Conservation (phyloP, 192 early-diverging fungal species). For the Geosiphon pyriformis region DNA sequence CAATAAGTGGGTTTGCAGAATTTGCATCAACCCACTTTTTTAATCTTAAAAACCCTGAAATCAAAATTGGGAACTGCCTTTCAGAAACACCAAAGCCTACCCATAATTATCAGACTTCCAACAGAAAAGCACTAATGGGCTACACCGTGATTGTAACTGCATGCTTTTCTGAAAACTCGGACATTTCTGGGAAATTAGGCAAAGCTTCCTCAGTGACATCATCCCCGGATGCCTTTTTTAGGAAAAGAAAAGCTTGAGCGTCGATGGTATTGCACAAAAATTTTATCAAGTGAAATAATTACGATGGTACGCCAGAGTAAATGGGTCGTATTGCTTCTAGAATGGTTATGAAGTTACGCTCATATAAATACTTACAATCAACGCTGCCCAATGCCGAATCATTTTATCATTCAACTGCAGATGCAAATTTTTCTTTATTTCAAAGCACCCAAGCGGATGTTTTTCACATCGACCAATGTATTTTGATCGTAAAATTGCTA, state of each 20-base stretch:
- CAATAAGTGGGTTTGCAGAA: no score
- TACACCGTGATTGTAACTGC: no score
- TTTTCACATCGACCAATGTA: not conserved
- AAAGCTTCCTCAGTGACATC: constrained; percentile 5
- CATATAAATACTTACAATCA: constrained; percentile 14
- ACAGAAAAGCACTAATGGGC: no score
- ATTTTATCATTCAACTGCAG: constrained; percentile 6
- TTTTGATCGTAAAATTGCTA: constrained; percentile 6
- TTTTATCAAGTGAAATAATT: not conserved
- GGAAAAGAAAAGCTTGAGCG: not conserved
- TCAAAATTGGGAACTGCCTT: no score
- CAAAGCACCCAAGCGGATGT: constrained; percentile 3
- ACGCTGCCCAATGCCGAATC: constrained; percentile 11
- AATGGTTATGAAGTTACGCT: no score
- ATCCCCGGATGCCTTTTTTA: constrained; percentile 18
- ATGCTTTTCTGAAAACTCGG: no score
- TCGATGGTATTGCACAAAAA: not conserved
- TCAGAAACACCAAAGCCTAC: no score
- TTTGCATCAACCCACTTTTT: no score
- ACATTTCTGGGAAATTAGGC: not conserved
- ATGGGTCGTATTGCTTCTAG: no score
- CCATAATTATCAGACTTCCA: no score
- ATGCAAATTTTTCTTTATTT: not conserved
- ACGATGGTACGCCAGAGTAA: no score
- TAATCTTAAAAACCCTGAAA: no score